These are phyloP conservation scores for Mycosphaerella arachidis DNA, from an alignment of 2,329 filamentous ascomycete species.

Conservation along the genomic window DNA sequence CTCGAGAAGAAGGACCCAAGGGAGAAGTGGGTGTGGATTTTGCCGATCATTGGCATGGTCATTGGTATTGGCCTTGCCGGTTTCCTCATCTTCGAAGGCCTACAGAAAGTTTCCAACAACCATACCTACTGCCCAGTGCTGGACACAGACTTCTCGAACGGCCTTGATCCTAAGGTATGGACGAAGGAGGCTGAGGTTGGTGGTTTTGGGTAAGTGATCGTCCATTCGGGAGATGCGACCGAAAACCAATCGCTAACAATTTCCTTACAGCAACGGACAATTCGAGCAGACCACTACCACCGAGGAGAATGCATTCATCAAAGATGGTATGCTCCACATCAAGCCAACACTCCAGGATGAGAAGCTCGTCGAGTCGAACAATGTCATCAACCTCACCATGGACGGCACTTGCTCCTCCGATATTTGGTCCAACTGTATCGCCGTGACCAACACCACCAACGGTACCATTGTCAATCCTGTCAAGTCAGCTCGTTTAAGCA, in stretches of 20 bases:
- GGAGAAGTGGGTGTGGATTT: conserved; percentile 82
- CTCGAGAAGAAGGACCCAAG: conserved; percentile 65
- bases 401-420: conserved; percentile 65
- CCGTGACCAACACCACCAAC: conserved; percentile 71
- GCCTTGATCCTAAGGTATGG: conserved; percentile 58
- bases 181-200: conserved; percentile 70
- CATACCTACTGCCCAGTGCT: conserved; percentile 69
- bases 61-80: conserved; percentile 64
- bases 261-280: conserved; percentile 61
- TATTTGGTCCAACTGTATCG: conserved; percentile 58
- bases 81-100: conserved; percentile 70
- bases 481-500: conserved; percentile 73
- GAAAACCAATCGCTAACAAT: conserved; percentile 15
- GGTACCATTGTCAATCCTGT: conserved; percentile 72
- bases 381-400: conserved; percentile 61
- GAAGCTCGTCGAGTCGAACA: conserved; percentile 60
- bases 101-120: conserved; percentile 61
- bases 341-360: conserved; percentile 72
- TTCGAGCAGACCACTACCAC: conserved; percentile 71
- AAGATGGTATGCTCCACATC: conserved; percentile 67
- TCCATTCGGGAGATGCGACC: background rate
- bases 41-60: conserved; percentile 67
- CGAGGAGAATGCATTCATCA: conserved; percentile 69
- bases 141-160: conserved; percentile 60
- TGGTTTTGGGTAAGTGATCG: conserved; percentile 62